Percentiles rank a stretch among this genome's conserved stretches.
Evolutionary conservation across 2,329 filamentous ascomycete genomes (phyloP).

Genomic region (Cladobotryum mycophilum): DNA sequence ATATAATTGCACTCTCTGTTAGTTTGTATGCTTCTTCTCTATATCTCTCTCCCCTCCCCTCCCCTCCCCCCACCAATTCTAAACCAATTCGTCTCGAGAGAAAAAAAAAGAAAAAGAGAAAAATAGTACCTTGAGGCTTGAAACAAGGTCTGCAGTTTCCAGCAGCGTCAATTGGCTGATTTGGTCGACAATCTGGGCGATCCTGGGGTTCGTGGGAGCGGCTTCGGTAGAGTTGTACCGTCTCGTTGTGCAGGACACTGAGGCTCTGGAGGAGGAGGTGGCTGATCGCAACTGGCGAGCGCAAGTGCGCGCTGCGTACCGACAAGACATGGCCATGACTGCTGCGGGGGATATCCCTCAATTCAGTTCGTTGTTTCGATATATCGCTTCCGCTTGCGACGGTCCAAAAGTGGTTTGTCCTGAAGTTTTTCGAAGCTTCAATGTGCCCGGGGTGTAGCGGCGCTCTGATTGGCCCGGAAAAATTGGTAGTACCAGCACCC

Average conservation of each 20-base stretch:
- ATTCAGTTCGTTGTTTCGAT: slow-evolving; percentile 14
- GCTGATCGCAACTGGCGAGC: slow-evolving; percentile 53
- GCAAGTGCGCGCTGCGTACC: slow-evolving; percentile 59
- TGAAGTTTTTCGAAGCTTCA: slow-evolving; percentile 39
- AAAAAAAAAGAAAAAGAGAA: background rate
- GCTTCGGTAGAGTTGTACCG: slow-evolving; percentile 87
- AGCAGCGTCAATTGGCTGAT: slow-evolving; percentile 97
- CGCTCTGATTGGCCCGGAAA: slow-evolving; percentile 32
- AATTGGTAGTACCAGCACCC: slow-evolving; percentile 27
- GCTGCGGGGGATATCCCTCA: slow-evolving; percentile 21
- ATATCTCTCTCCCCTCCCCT: no score
- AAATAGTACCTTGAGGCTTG: slow-evolving; percentile 76
- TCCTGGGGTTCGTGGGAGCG: slow-evolving; percentile 73
- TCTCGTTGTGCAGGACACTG: slow-evolving; percentile 48
- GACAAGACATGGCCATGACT: slow-evolving; percentile 57
- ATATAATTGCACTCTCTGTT: slow-evolving; percentile 4
- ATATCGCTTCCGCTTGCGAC: background rate
- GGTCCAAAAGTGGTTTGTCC: slow-evolving; percentile 19
- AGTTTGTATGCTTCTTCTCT: no score
- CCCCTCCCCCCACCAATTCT: no score
- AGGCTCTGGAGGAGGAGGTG: slow-evolving; percentile 38
- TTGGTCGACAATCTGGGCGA: slow-evolving; percentile 90
- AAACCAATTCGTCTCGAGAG: slow-evolving; percentile 3
- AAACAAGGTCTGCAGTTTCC: slow-evolving; percentile 94
- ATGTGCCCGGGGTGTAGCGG: slow-evolving; percentile 13